Conservation (phyloP, 768 basidiomycete species). For the Rhizopogon roseolus region DNA sequence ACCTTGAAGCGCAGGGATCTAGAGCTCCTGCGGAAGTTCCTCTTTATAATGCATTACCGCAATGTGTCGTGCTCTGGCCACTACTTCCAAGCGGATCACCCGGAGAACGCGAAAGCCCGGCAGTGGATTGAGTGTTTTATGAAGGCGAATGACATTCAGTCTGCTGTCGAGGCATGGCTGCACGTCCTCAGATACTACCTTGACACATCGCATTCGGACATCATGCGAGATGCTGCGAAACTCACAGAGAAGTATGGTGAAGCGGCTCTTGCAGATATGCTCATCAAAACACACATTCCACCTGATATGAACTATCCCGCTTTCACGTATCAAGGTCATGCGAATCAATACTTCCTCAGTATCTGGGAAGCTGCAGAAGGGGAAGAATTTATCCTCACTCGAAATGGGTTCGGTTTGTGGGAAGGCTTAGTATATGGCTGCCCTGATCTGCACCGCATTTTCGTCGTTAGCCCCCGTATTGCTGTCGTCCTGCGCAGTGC, state of each 20-base stretch:
- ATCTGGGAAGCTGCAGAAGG: conserved; percentile 31
- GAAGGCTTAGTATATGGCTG: conserved; percentile 25
- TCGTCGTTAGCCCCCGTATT: conserved; percentile 31
- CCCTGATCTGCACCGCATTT: conserved; percentile 24
- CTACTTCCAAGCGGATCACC: conserved; percentile 24
- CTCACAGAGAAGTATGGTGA: not conserved
- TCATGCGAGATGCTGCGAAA: conserved; percentile 3
- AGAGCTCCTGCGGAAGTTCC: conserved; percentile 29
- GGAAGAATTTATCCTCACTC: conserved; percentile 29
- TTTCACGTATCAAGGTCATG: conserved; percentile 19
- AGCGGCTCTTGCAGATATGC: not conserved
- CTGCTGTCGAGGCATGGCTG: conserved; percentile 25
- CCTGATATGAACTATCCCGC: conserved; percentile 12
- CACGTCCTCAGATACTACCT: conserved; percentile 28
- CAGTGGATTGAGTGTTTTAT: conserved; percentile 22
- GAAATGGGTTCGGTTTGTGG: conserved; percentile 28
- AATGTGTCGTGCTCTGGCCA: conserved; percentile 11
- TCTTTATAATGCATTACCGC: conserved; percentile 34
- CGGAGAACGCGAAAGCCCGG: conserved; percentile 13
- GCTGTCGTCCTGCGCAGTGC: conserved; percentile 24
- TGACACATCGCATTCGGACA: conserved; percentile 22
- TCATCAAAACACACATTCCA: not conserved
- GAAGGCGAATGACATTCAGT: conserved; percentile 12
- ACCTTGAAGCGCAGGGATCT: conserved; percentile 23
- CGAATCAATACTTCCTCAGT: conserved; percentile 27